Evolutionary conservation across 2,329 filamentous ascomycete genomes (phyloP).

Genomic region (Hypomyces perniciosus): DNA sequence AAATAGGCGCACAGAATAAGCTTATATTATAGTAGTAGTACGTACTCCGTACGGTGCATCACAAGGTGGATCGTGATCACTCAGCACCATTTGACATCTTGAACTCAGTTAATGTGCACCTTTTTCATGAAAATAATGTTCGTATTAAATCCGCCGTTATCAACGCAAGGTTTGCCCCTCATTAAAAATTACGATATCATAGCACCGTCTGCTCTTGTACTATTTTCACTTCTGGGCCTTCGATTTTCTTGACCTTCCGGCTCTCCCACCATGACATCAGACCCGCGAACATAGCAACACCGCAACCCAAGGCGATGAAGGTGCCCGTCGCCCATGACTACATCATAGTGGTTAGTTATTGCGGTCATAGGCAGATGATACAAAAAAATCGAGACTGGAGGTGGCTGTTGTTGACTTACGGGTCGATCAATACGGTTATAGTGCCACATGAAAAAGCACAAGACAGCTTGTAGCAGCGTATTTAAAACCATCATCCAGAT

Average conservation of each 20-base stretch:
- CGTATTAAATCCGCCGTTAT: no score
- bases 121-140: no score
- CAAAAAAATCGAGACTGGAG: not conserved
- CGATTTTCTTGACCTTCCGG: slow-evolving; percentile 21
- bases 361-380: not conserved
- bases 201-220: not conserved
- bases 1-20: no score
- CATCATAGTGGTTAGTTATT: not conserved
- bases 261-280: slow-evolving; percentile 23
- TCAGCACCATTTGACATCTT: no score
- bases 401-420: slow-evolving; percentile 12
- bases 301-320: slow-evolving; percentile 20
- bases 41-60: no score
- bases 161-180: no score
- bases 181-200: no score
- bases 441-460: slow-evolving; percentile 22
- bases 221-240: slow-evolving; percentile 14
- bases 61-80: no score
- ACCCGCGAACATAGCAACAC: slow-evolving; percentile 20
- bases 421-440: slow-evolving; percentile 21
- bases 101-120: no score
- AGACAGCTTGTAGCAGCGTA: slow-evolving; percentile 18
- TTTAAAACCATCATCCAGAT: slow-evolving; percentile 23
- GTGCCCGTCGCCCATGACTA: slow-evolving; percentile 19
- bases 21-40: no score